Evolutionary conservation across 257 asterid genomes (phyloP).

Genomic region (Solanum pennellii): DNA sequence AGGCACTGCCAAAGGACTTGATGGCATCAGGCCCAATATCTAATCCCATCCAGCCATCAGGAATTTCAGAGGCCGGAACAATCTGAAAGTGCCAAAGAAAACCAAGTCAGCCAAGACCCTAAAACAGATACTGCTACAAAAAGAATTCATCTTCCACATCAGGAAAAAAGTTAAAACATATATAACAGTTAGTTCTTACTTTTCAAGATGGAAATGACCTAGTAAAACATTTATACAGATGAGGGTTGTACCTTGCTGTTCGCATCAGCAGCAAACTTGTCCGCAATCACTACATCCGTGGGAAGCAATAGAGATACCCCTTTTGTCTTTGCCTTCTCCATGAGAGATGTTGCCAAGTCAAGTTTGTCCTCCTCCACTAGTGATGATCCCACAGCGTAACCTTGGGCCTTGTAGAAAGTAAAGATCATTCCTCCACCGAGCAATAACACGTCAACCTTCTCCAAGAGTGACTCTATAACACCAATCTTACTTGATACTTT

Average conservation of each 20-base stretch:
- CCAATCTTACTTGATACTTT: conserved; percentile 73
- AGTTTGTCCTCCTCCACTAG: conserved; percentile 80
- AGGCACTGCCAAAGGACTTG: conserved; percentile 49
- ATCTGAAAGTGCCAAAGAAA: conserved; percentile 13
- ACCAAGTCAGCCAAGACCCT: not conserved
- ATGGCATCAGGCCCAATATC: conserved; percentile 78
- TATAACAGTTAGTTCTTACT: not conserved
- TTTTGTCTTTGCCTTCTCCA: conserved; percentile 72
- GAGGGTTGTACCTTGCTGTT: conserved; percentile 51
- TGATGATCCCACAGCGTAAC: conserved; percentile 61
- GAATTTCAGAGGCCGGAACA: conserved; percentile 71
- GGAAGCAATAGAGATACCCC: conserved; percentile 70
- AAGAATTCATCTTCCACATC: not conserved
- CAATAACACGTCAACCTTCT: conserved; percentile 57
- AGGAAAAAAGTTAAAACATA: not conserved
- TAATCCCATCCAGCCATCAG: conserved; percentile 90
- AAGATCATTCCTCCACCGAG: conserved; percentile 87
- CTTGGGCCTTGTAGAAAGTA: conserved; percentile 85
- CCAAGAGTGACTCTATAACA: conserved; percentile 60
- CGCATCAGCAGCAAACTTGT: conserved; percentile 73
- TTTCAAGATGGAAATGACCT: not conserved
- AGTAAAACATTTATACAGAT: not conserved
- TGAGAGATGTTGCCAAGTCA: conserved; percentile 58
- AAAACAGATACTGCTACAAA: not conserved
- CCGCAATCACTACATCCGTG: conserved; percentile 63